These are phyloP conservation scores for Colletotrichum sublineola DNA, from an alignment of 2,329 filamentous ascomycete species.

Conservation along the genomic window DNA sequence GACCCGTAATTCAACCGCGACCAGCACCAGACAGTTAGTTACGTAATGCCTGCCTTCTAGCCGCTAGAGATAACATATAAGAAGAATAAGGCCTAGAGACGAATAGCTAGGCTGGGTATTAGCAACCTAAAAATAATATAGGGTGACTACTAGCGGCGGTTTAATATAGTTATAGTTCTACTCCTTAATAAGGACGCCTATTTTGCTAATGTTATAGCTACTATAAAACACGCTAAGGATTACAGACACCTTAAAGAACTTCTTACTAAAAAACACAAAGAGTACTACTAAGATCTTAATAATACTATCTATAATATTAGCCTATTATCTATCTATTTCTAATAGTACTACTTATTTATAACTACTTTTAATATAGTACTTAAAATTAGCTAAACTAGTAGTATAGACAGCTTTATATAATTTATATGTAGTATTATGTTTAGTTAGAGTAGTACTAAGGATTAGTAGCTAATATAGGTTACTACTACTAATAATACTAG, in stretches of 20 bases:
- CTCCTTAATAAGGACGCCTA: too few species aligned
- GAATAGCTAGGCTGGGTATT: conserved; percentile 29
- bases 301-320: conserved; percentile 8
- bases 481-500: background rate
- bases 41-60: conserved; percentile 28
- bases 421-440: conserved; percentile 17
- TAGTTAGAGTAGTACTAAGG: conserved; percentile 9
- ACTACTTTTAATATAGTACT: conserved; percentile 10
- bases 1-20: background rate
- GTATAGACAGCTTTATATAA: conserved; percentile 32
- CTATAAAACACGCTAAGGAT: conserved; percentile 18
- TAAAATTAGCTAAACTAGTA: conserved; percentile 27
- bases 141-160: conserved; percentile 33
- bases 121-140: conserved; percentile 19
- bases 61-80: too few species aligned
- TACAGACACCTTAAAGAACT: conserved; percentile 27
- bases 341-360: background rate
- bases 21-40: conserved; percentile 10
- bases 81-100: conserved; percentile 13
- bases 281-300: conserved; percentile 15
- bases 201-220: conserved; percentile 29
- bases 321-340: conserved; percentile 1
- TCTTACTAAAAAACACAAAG: conserved; percentile 18
- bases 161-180: conserved; percentile 32
- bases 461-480: background rate